Evolutionary conservation across 2,329 filamentous ascomycete genomes (phyloP).

Genomic region (Xylogone sp.): DNA sequence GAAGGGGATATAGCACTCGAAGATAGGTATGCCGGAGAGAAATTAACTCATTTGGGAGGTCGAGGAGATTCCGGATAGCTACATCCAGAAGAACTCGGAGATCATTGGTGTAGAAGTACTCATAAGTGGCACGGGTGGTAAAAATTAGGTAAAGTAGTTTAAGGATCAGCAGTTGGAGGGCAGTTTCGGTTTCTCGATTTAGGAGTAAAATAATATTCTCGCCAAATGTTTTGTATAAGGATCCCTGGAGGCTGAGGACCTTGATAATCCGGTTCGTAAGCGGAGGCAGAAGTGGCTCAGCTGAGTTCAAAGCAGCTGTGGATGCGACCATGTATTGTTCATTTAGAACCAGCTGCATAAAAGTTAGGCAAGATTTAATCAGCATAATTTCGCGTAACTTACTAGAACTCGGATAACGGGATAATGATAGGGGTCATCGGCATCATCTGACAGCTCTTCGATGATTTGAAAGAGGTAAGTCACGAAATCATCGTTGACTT

Average conservation of each 20-base stretch:
- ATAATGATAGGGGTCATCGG: conserved; percentile 91
- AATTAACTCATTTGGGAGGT: conserved; percentile 79
- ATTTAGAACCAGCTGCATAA: conserved; percentile 80
- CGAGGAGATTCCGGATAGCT: conserved; percentile 93
- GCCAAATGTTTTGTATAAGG: conserved; percentile 86
- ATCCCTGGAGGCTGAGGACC: conserved; percentile 75
- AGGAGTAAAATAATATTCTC: conserved; percentile 95
- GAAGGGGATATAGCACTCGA: conserved; percentile 82
- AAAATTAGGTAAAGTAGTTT: conserved; percentile 95
- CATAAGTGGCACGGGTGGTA: conserved; percentile 84
- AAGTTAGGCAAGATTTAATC: conserved; percentile 12
- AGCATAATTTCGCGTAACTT: conserved; percentile 29
- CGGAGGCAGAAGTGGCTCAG: conserved; percentile 34
- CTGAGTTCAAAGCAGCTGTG: conserved; percentile 43
- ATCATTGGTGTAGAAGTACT: conserved; percentile 99
- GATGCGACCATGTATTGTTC: conserved; percentile 93
- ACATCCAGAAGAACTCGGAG: conserved; percentile 91
- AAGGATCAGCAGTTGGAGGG: conserved; percentile 89
- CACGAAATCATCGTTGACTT: conserved; percentile 77
- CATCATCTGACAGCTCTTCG: conserved; percentile 82
- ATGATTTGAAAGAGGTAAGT: conserved; percentile 81
- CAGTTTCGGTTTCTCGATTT: conserved; percentile 92
- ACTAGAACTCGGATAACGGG: conserved; percentile 90
- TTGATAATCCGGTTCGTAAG: conserved; percentile 95
- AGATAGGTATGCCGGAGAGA: conserved; percentile 89